phyloP scores from a whole-genome alignment of 1,284 basidiomycete species.

The Cutaneotrichosporon sp. region DNA sequence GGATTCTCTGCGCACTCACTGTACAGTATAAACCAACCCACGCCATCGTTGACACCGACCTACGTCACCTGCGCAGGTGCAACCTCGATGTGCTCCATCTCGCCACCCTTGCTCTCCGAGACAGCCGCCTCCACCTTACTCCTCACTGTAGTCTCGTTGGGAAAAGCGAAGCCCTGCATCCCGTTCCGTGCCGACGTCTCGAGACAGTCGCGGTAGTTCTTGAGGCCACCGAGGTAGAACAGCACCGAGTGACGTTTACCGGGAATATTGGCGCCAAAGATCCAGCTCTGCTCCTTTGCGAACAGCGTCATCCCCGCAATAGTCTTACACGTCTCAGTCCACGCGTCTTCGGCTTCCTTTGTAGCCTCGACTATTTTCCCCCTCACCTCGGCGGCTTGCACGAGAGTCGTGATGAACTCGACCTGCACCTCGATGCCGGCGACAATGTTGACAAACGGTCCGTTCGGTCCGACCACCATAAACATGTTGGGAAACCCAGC shows the following conservation, averaged over 20 bases:
- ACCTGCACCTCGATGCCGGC: slow-evolving; percentile 22
- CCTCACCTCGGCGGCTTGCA: no score
- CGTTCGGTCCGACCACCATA: slow-evolving; percentile 22
- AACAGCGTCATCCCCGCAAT: slow-evolving; percentile 18
- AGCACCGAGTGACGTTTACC: slow-evolving; percentile 22
- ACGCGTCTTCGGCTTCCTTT: slow-evolving; percentile 9
- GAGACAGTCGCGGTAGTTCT: slow-evolving; percentile 5
- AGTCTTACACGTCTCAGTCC: slow-evolving; percentile 11
- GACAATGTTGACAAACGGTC: slow-evolving; percentile 20
- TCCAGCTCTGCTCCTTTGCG: slow-evolving; percentile 19
- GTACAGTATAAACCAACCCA: no score
- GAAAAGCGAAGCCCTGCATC: no score
- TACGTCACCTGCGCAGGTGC: no score
- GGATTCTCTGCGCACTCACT: no score
- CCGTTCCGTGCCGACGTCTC: no score
- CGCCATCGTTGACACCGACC: no score
- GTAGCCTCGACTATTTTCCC: no score
- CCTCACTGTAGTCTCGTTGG: no score
- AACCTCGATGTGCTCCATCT: no score
- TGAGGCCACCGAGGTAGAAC: slow-evolving; percentile 22
- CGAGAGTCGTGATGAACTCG: slow-evolving; percentile 11
- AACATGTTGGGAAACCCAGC: slow-evolving; percentile 20
- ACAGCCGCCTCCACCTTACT: no score
- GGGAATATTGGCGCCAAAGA: slow-evolving; percentile 22
- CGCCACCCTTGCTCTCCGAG: no score